A percentile compares a stretch with the other conserved stretches of the same genome.
Conservation (phyloP, 768 basidiomycete species). For the Lyophyllum shimeji region DNA sequence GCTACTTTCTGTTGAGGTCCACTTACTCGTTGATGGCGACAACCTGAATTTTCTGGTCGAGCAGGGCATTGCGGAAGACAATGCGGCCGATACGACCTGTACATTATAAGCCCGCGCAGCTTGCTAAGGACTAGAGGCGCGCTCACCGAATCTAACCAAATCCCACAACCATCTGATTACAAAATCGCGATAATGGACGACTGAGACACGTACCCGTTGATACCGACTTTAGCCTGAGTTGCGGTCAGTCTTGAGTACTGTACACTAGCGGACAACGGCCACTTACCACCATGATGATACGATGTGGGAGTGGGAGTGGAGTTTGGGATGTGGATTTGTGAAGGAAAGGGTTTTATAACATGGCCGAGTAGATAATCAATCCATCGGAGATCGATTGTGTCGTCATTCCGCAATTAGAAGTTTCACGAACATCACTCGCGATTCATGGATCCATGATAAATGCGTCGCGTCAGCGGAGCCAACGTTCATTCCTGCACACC, state of each 20-base stretch:
- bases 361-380: constrained; percentile 21
- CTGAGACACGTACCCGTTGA: constrained; percentile 77
- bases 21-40: constrained; percentile 93
- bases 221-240: constrained; percentile 80
- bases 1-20: background rate
- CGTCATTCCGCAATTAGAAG: constrained; percentile 11
- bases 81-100: constrained; percentile 99
- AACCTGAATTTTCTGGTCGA: constrained; percentile 69
- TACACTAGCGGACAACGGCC: background rate
- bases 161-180: constrained; percentile 9
- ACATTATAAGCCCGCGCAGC: constrained; percentile 8
- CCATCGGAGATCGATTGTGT: constrained; percentile 25
- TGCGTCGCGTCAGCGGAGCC: too few relatives aligned
- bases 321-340: constrained; percentile 12
- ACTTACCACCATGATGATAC: constrained; percentile 23
- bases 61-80: constrained; percentile 92
- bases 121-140: background rate
- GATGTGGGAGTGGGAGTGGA: constrained; percentile 14
- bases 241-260: background rate
- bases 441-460: background rate
- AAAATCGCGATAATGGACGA: constrained; percentile 9
- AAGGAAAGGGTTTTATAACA: constrained; percentile 15
- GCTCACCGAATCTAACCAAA: constrained; percentile 69
- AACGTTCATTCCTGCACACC: background rate
- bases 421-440: background rate